Base-by-base conservation (phyloP, 306 rosid species). In the Bauhinia variegata region DNA sequence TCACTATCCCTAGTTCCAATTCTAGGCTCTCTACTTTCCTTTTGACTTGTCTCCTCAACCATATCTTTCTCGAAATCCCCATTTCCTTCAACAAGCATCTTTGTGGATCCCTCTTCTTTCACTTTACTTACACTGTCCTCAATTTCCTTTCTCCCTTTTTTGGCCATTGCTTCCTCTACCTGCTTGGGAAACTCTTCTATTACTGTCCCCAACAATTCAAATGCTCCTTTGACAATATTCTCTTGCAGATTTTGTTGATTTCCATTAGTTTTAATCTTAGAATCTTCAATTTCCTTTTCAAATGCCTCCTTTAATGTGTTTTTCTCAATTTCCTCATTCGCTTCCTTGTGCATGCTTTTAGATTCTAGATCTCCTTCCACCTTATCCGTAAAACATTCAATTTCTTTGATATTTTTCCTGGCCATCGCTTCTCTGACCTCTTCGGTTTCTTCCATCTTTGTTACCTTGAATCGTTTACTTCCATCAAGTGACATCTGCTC, bases 81-180 rank as follows among this genome's bases (percentile, higher is more conserved):
- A 64, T 60, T 60, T 75, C 36, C 66, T 68, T 76, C 76, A 58
- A 49, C 30, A 41, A 42, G 51, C 30, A 61, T 67, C 71, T 56
- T 55, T 19, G 2, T 30, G 13, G 65, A 43, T 5, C 74, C 68
- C 7, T 43, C 56, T 65, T 16, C 68, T 18, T 73, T 57, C 31
- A 32, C 31, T 17, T 55, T 63, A 42, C 17, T 71, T n/a, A 0
- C 18, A 70, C 17, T 55, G 39, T 16, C n/a, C 7, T 56, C 68
- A 70, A 3, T 48, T 41, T 48, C 63, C 11, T 54, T 23, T 23
- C 28, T 57, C 54, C 38, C 31, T 17, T 64, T 19, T 55, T 44
- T 19, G 13, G 28, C 13, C 36, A 48, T 56, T 28, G 8, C 61
- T 17, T 62, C 57, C 11, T 23, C 61, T 39, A 52, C 31, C 8